Percentiles rank a stretch among this genome's conserved stretches.
phyloP scores from a whole-genome alignment of 139 green algal species.

The Chlamydomonas incerta region DNA sequence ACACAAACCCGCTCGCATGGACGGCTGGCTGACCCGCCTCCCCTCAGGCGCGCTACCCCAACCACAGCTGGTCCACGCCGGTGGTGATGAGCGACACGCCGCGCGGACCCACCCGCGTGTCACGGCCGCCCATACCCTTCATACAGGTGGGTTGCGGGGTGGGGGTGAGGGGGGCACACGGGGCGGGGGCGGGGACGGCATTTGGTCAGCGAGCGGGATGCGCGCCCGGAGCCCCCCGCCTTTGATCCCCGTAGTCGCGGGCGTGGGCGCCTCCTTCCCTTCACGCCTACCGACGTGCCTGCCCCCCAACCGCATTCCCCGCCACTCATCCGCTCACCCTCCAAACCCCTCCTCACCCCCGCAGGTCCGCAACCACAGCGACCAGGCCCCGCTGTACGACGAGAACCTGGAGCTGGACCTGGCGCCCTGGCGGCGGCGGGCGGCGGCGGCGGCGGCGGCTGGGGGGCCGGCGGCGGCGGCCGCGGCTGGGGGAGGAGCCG shows the following conservation, averaged over 20 bases:
- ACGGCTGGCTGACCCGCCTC: too few relatives aligned
- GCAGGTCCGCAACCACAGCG: background rate
- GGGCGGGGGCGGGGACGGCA: too few relatives aligned
- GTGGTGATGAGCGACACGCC: background rate
- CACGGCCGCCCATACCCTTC: background rate
- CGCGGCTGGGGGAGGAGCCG: background rate
- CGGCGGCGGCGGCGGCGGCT: background rate
- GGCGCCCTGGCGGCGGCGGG: constrained; percentile 8
- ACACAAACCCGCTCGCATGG: too few relatives aligned
- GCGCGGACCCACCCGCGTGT: background rate
- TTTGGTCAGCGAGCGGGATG: too few relatives aligned
- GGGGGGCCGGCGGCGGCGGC: too few relatives aligned
- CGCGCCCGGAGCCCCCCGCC: too few relatives aligned
- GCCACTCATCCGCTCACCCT: too few relatives aligned
- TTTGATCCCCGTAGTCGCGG: too few relatives aligned
- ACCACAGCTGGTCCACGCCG: background rate
- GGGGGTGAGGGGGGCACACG: too few relatives aligned
- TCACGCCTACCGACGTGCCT: too few relatives aligned
- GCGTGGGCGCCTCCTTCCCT: too few relatives aligned
- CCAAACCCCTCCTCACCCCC: background rate
- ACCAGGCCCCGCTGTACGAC: constrained; percentile 8
- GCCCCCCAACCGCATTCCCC: too few relatives aligned
- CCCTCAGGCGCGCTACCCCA: background rate
- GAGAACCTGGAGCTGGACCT: constrained; percentile 28
- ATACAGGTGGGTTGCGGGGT: background rate